phyloP scores from a whole-genome alignment of 2,329 filamentous ascomycete genomes.

The Fusarium chuoi region DNA sequence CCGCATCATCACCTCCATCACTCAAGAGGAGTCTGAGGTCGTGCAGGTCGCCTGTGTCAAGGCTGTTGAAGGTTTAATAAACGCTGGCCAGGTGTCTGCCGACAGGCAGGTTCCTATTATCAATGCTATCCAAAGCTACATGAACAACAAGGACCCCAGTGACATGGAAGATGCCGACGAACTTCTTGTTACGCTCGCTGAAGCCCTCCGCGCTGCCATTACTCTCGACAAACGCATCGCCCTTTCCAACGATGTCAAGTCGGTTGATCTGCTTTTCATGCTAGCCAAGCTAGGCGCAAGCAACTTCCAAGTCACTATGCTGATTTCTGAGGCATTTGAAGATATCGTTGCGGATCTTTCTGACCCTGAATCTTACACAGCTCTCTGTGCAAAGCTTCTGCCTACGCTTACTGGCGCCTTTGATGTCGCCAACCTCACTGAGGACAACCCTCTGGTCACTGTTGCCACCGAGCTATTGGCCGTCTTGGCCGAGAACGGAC shows the following conservation, averaged over 20 bases:
- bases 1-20: conserved; percentile 79
- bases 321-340: conserved; percentile 92
- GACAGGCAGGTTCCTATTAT: conserved; percentile 71
- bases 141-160: conserved; percentile 80
- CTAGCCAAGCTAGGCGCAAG: conserved; percentile 87
- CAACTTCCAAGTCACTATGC: conserved; percentile 90
- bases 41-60: conserved; percentile 94
- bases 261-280: conserved; percentile 85
- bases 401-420: conserved; percentile 90
- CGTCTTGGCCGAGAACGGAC: conserved; percentile 82
- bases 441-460: conserved; percentile 85
- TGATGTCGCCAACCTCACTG: conserved; percentile 85
- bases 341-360: conserved; percentile 79
- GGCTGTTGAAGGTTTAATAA: conserved; percentile 76
- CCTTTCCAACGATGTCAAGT: conserved; percentile 75
- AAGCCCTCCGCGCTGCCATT: conserved; percentile 86
- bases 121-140: conserved; percentile 75
- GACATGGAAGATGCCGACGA: conserved; percentile 92
- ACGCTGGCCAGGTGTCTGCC: conserved; percentile 59
- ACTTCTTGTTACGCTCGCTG: conserved; percentile 87
- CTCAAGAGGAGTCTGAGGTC: conserved; percentile 81
- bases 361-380: conserved; percentile 75
- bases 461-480: conserved; percentile 87
- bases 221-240: conserved; percentile 80
- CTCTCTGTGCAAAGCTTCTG: conserved; percentile 85